These are phyloP conservation scores for Xerocomus brunneocitrinus DNA, from an alignment of 768 basidiomycete genomes.

Conservation along the genomic window DNA sequence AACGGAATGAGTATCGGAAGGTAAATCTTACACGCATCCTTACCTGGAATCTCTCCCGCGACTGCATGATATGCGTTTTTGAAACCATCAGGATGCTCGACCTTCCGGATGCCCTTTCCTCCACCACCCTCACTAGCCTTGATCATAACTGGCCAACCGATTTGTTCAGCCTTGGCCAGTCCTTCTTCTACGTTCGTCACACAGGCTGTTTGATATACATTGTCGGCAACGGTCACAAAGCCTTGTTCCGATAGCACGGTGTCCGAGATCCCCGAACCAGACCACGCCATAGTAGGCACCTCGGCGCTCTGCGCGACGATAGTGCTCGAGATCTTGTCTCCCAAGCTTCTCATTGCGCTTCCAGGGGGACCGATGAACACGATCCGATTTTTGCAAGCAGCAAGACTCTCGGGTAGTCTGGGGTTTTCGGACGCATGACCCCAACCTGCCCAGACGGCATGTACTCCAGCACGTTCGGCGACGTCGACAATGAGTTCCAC, in stretches of 20 bases:
- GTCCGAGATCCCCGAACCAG: constrained; percentile 88
- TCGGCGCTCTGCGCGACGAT: constrained; percentile 96
- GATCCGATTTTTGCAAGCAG: constrained; percentile 90
- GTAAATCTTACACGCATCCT: constrained; percentile 13
- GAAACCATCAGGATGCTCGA: constrained; percentile 81
- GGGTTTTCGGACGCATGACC: constrained; percentile 99
- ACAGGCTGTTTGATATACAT: constrained; percentile 84
- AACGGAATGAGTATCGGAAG: constrained; percentile 5
- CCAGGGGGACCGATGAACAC: constrained; percentile 99
- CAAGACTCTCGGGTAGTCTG: constrained; percentile 87
- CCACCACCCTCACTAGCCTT: constrained; percentile 99
- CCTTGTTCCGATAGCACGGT: constrained; percentile 81
- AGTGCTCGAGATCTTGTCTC: constrained; percentile 99
- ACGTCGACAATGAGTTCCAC: constrained; percentile 98
- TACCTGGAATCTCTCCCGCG: constrained; percentile 94
- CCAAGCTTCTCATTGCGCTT: constrained; percentile 96
- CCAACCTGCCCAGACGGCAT: constrained; percentile 99
- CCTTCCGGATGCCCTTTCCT: constrained; percentile 97
- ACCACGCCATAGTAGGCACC: constrained; percentile 99
- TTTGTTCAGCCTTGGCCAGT: constrained; percentile 72
- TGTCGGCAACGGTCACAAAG: constrained; percentile 91
- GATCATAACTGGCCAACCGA: constrained; percentile 99
- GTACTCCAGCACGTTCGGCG: constrained; percentile 94
- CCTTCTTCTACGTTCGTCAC: constrained; percentile 87
- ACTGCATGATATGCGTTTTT: constrained; percentile 94